phyloP scores from a whole-genome alignment of 306 rosid genomes.

The Rosa lucieae region DNA sequence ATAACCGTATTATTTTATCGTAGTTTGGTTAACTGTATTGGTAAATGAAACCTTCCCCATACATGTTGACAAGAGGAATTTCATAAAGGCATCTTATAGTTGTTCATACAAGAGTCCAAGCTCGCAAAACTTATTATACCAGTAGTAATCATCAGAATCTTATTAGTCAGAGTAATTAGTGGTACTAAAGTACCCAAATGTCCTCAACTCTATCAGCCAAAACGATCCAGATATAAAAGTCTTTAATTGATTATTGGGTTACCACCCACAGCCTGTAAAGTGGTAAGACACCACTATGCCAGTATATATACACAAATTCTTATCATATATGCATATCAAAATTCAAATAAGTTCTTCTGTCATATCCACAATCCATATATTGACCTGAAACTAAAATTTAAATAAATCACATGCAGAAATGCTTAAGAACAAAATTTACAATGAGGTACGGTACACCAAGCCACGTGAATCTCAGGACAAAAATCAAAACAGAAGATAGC shows the following conservation, averaged over 20 bases:
- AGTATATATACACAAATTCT: neutral
- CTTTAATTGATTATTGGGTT: neutral
- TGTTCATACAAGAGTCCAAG: neutral
- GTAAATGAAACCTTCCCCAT: neutral
- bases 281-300: neutral
- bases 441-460: neutral
- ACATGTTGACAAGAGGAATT: neutral
- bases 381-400: neutral
- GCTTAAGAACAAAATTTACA: neutral
- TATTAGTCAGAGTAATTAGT: neutral
- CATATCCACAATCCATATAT: neutral
- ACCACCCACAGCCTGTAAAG: neutral
- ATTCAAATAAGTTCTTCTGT: neutral
- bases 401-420: neutral
- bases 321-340: neutral
- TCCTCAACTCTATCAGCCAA: neutral
- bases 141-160: neutral
- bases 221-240: neutral
- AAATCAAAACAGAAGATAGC: neutral
- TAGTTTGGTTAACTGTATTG: no score
- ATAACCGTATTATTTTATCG: no score
- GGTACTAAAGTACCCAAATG: conserved; percentile 2
- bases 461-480: conserved; percentile 14
- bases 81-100: neutral
- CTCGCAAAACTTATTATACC: neutral